These are phyloP conservation scores for Daldinia bambusicola DNA, from an alignment of 495 filamentous ascomycete genomes.

Conservation along the genomic window DNA sequence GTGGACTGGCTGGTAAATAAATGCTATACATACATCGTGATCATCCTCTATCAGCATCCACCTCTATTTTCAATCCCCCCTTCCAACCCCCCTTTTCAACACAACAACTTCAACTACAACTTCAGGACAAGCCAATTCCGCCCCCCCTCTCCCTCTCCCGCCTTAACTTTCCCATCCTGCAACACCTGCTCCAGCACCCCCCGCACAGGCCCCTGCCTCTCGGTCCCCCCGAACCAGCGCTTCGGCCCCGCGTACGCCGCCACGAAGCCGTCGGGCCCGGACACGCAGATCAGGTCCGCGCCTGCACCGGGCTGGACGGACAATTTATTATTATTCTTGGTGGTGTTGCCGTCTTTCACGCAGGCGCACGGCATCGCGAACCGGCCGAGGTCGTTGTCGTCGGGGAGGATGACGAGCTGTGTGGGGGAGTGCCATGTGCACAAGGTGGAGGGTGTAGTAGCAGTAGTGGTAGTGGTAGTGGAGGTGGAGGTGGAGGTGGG, in stretches of 20 bases:
- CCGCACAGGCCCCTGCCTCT: slow-evolving; percentile 71
- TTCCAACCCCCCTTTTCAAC: too few species aligned
- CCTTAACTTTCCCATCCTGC: slow-evolving; percentile 11
- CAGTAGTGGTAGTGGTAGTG: neutral
- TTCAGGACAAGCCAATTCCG: slow-evolving; percentile 63
- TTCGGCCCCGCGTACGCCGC: slow-evolving; percentile 81
- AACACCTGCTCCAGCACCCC: slow-evolving; percentile 54
- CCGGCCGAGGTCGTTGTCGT: slow-evolving; percentile 39
- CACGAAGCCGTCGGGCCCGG: slow-evolving; percentile 92
- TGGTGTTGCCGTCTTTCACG: neutral
- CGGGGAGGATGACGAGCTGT: slow-evolving; percentile 34
- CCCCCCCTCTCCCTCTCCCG: slow-evolving; percentile 18
- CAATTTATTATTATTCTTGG: neutral
- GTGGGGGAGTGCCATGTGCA: slow-evolving; percentile 44
- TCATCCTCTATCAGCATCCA: too few species aligned
- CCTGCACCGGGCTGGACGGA: slow-evolving; percentile 39
- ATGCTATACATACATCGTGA: too few species aligned
- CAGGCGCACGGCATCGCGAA: slow-evolving; percentile 20
- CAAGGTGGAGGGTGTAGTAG: slow-evolving; percentile 16
- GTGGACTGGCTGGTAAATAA: too few species aligned
- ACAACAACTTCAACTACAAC: slow-evolving; percentile 48
- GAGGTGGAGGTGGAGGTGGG: neutral
- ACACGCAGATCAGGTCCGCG: slow-evolving; percentile 75
- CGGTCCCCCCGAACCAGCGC: slow-evolving; percentile 72
- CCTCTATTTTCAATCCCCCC: too few species aligned